A percentile compares a stretch with the other conserved stretches of the same genome.
Evolutionary conservation across 768 basidiomycete species (phyloP).

Genomic region (Rhodotorula graminis): DNA sequence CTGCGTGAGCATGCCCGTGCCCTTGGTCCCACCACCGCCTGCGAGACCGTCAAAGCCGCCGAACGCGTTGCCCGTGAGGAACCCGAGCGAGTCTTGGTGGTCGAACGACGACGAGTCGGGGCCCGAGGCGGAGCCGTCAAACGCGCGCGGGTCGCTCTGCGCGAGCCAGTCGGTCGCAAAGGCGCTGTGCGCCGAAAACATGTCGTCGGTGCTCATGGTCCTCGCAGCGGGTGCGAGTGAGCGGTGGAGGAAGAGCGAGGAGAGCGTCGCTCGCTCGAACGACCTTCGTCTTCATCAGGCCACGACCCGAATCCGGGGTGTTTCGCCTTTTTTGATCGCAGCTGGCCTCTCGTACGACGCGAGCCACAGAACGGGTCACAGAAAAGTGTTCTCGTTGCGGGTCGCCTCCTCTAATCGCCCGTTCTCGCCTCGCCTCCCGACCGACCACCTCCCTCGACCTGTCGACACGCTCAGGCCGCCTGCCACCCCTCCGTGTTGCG

Average conservation of each 20-base stretch:
- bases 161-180: conserved; percentile 3
- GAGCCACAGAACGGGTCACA: too few species aligned
- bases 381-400: too few species aligned
- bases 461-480: neutral
- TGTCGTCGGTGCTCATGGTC: neutral
- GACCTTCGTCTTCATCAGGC: neutral
- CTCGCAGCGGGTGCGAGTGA: neutral
- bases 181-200: neutral
- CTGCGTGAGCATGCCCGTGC: neutral
- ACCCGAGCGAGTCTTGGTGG: neutral
- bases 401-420: too few species aligned
- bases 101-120: neutral
- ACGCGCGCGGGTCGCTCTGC: neutral
- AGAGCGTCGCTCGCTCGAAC: neutral
- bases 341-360: neutral
- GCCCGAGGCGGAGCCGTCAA: neutral
- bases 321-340: neutral
- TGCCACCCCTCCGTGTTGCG: conserved; percentile 45
- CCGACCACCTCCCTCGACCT: too few species aligned
- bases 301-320: neutral
- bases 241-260: neutral
- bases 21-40: too few species aligned
- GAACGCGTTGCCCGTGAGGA: neutral
- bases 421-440: too few species aligned
- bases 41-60: neutral